phyloP scores from a whole-genome alignment of 2,329 filamentous ascomycete species.

The Fusarium heterosporum region DNA sequence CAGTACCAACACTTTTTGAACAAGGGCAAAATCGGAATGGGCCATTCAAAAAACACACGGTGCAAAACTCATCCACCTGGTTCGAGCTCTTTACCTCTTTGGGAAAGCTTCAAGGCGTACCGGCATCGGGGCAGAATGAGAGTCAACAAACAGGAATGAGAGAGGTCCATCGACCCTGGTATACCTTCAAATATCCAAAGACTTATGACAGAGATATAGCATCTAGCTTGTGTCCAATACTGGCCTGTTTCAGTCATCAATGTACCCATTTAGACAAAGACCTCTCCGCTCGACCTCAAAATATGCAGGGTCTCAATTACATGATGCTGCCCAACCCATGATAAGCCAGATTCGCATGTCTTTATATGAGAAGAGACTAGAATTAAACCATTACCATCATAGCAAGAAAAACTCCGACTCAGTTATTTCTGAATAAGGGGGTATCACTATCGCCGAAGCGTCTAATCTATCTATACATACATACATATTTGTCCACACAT shows the following conservation, averaged over 20 bases:
- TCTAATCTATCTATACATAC: constrained; percentile 22
- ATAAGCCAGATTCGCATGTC: not conserved
- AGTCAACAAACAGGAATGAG: not conserved
- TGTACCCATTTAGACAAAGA: not conserved
- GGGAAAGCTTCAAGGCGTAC: constrained; percentile 33
- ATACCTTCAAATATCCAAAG: not conserved
- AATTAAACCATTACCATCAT: not conserved
- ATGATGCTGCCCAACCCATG: not conserved
- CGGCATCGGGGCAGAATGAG: constrained; percentile 22
- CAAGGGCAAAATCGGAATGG: constrained; percentile 44
- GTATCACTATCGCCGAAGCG: constrained; percentile 43
- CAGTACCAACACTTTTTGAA: not conserved
- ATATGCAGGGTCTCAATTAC: constrained; percentile 18
- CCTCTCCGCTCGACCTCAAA: constrained; percentile 22
- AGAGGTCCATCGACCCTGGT: not conserved
- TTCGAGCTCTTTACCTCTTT: constrained; percentile 46
- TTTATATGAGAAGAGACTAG: not conserved
- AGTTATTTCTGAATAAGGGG: constrained; percentile 31
- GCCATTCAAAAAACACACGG: constrained; percentile 15
- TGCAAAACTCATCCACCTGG: constrained; percentile 34
- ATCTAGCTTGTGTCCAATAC: not conserved
- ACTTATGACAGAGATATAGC: not conserved
- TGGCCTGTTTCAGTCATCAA: not conserved
- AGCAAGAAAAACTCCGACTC: constrained; percentile 18
- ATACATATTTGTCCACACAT: constrained; percentile 1